Percentiles rank a stretch among this genome's conserved stretches.
Conservation (phyloP, 1,139 yeast species). For the Taphrina flavorubra region DNA sequence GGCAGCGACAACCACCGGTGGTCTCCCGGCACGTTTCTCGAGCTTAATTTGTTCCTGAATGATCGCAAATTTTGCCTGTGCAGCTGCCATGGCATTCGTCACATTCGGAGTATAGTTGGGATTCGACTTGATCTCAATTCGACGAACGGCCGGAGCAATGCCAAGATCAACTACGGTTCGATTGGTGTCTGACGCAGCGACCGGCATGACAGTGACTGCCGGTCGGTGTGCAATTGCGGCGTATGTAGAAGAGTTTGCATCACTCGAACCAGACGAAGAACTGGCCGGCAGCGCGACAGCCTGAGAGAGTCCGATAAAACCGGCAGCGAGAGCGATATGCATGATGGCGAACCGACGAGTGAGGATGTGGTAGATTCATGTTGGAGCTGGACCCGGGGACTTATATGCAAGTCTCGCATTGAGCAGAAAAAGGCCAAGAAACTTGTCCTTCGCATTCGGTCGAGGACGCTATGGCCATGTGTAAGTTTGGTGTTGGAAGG, state of each 20-base stretch:
- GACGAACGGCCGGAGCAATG: constrained; percentile 33
- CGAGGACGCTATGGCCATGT: constrained; percentile 8
- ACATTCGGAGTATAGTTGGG: constrained; percentile 34
- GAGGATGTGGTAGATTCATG: too few relatives aligned
- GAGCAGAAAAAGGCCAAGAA: background rate
- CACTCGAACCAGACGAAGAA: constrained; percentile 1
- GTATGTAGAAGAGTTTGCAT: background rate
- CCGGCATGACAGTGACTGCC: constrained; percentile 18
- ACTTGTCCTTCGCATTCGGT: constrained; percentile 1
- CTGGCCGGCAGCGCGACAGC: constrained; percentile 15
- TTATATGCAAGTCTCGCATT: background rate
- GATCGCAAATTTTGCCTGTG: constrained; percentile 24
- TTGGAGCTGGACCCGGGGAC: background rate
- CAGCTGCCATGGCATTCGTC: constrained; percentile 27
- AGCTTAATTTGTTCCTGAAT: constrained; percentile 11
- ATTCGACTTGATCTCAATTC: constrained; percentile 30
- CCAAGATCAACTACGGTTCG: constrained; percentile 28
- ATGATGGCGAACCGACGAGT: background rate
- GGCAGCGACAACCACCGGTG: background rate
- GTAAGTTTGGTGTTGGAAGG: background rate
- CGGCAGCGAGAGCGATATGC: constrained; percentile 13
- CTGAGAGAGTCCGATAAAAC: background rate
- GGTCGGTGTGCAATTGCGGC: background rate
- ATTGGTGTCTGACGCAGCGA: constrained; percentile 29
- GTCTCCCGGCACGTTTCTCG: constrained; percentile 16